These are phyloP conservation scores for Dioscorea cayenensis DNA, from an alignment of 116 monocot species.

Conservation along the genomic window DNA sequence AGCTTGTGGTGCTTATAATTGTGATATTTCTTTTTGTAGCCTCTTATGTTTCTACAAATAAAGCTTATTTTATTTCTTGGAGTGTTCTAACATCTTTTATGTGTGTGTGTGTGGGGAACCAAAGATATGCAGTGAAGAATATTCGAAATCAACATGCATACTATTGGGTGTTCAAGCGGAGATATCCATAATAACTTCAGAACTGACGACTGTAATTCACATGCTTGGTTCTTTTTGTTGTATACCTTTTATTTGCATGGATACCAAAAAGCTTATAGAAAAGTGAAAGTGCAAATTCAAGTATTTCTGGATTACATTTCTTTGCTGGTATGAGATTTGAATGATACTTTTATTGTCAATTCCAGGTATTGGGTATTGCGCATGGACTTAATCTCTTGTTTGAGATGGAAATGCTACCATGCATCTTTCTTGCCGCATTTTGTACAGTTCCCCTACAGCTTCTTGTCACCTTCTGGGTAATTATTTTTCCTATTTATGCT, in stretches of 20 bases:
- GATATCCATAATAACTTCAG: slow-evolving; percentile 10
- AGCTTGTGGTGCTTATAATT: too few species aligned
- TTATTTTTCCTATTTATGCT: not conserved
- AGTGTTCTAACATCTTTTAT: not conserved
- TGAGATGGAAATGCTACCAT: slow-evolving; percentile 36
- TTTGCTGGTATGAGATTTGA: not conserved
- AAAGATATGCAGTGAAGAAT: slow-evolving; percentile 15
- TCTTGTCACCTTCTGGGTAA: slow-evolving; percentile 39
- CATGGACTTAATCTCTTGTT: slow-evolving; percentile 43
- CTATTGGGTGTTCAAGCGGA: slow-evolving; percentile 16
- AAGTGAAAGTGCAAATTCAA: not conserved
- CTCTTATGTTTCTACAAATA: not conserved
- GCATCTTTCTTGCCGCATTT: slow-evolving; percentile 38
- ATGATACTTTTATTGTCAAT: slow-evolving; percentile 12
- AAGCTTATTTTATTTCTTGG: not conserved
- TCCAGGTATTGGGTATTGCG: slow-evolving; percentile 61
- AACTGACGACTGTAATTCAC: slow-evolving; percentile 5
- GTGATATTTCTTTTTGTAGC: not conserved
- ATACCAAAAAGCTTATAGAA: not conserved
- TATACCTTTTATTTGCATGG: not conserved
- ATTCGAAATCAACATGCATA: slow-evolving; percentile 6
- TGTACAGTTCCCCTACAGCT: slow-evolving; percentile 33
- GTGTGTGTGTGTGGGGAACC: not conserved
- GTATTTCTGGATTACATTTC: not conserved
- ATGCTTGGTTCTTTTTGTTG: not conserved